Percentiles rank a stretch among this genome's conserved stretches.
Evolutionary conservation across 2,329 filamentous ascomycete genomes (phyloP).

Genomic region (Conoideocrella luteorostrata): DNA sequence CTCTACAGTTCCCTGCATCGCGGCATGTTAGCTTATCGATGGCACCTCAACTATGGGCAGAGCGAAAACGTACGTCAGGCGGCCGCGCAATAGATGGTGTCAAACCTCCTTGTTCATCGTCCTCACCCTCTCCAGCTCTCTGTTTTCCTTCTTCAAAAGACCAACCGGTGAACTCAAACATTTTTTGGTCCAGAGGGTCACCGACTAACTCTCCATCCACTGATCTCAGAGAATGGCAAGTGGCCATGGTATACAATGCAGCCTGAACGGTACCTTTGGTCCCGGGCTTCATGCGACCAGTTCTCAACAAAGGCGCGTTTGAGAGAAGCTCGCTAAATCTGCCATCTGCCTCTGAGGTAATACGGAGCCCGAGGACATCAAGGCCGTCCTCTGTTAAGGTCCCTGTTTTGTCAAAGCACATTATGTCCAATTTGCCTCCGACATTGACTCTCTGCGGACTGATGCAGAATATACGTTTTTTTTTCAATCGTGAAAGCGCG

Average conservation of each 20-base stretch:
- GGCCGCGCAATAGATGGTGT: constrained; percentile 86
- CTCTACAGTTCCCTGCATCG: constrained; percentile 55
- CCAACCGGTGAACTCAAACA: constrained; percentile 97
- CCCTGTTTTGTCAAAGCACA: constrained; percentile 99
- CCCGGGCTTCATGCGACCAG: neutral
- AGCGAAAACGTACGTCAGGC: constrained; percentile 41
- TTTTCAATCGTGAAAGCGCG: constrained; percentile 76
- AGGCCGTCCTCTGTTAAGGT: constrained; percentile 94
- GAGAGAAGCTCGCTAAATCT: constrained; percentile 72
- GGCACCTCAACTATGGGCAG: constrained; percentile 12
- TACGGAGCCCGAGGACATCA: constrained; percentile 82
- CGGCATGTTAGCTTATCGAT: constrained; percentile 9
- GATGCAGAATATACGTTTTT: constrained; percentile 92
- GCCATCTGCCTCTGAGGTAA: constrained; percentile 57
- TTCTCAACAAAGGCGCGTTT: constrained; percentile 29
- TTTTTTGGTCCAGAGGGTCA: constrained; percentile 92
- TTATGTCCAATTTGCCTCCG: constrained; percentile 87
- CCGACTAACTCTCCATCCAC: constrained; percentile 87
- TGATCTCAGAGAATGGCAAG: constrained; percentile 83
- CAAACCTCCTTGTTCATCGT: constrained; percentile 69
- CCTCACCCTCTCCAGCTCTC: constrained; percentile 54
- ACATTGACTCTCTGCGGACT: constrained; percentile 96
- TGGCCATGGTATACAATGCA: constrained; percentile 90
- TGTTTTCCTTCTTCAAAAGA: constrained; percentile 83
- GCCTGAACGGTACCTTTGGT: constrained; percentile 34